Base-by-base conservation (phyloP, 2,329 filamentous ascomycete genomes). In the Fusarium penzigii region DNA sequence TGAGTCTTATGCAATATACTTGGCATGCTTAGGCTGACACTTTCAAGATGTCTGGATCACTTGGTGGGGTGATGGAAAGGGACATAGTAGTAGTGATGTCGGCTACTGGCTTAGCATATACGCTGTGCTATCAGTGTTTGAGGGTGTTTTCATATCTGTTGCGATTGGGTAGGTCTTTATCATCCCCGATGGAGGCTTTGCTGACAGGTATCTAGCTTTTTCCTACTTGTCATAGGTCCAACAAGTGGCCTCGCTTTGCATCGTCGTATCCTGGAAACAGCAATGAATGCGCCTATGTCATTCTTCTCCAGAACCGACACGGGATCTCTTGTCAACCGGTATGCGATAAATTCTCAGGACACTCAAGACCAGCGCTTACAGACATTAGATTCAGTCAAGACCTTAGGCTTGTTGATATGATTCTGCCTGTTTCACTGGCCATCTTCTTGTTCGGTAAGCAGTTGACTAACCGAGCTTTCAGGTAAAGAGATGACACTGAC, bases 371-470 rank as follows among this genome's bases (percentile, higher is more conserved):
- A 2, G 5, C 25, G 14, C 59, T 63, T 6, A 63, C 42, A 12
- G 5, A 25, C 29, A 3, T 12, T 16, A 68, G 72, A 20, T 77
- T 77, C 56, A 75, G 72, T 9, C 74, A 77, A 50, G 74, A 76
- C 49, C 67, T 76, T 58, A 69, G 71, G 0, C 63, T 76, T 3
- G 65, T 76, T 5, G 74, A 75, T 46, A 66, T 70, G 3, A 65
- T 71, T 29, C 67, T 77, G 5, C 73, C 73, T 0, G 40, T 67
- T 8, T 51, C 63, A 3, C 44, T 64, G 9, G 52, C 55, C 1
- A 17, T 66, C 1, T 68, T 68, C 39, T 50, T 68, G 3, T 67
- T 69, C 12, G 66, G 65, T 67, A 51, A 40, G 5, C 25, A 9
- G n/a, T 17, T 10, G 5, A 6, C 7, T 8, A 9, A 1, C 2